Evolutionary conservation across 108 stramenopile genomes (phyloP), one percentile per base, ranked within the genome.

Genomic region (Nannochloropsis granulata): DNA sequence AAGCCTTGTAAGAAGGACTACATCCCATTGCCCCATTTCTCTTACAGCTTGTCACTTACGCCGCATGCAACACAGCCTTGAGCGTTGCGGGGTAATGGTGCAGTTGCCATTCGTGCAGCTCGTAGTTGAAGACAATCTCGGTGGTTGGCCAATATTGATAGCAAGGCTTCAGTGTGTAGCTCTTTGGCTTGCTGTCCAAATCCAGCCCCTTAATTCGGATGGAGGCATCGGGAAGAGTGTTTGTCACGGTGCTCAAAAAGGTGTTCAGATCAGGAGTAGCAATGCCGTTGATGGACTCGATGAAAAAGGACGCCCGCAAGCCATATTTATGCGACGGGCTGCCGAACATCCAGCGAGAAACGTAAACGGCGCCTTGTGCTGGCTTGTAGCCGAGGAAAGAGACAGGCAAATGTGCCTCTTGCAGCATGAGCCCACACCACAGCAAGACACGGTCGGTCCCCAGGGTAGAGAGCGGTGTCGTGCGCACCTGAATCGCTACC

Each of bases 381-480:
- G 56, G 56, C n/a, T 71, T 71, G n/a, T 71, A 90, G 78, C 90
- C 90, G 13, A 88, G 44, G 26, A 85, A 85, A 16, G 26, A 42
- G 12, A 90, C 86, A 16, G 89, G 45, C 7, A 85, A 84, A 25
- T 90, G 90, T 12, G 89, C 87, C 43, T 43, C 81, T 44, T 90
- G 90, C 13, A 90, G 19, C 89, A 90, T 83, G 25, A 89, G 85
- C 13, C 90, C 90, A 13, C 84, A 84, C 89, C 89, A 90, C 45
- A 90, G 82, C 80, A 90, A 44, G 16, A 90, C 43, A 21, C 90
- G 80, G 12, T 88, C 85, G 24, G 90, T 90, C 45, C 89, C 90
- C 23, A 44, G 16, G 12, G 85, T 85, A 0, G 87, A 45, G 23
- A 89, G 85, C 79, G 46, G 46, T 42, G 88, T 78, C 23, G 87